These are phyloP conservation scores for Phylloporus scabripes DNA, from an alignment of 768 basidiomycete species.

Conservation along the genomic window DNA sequence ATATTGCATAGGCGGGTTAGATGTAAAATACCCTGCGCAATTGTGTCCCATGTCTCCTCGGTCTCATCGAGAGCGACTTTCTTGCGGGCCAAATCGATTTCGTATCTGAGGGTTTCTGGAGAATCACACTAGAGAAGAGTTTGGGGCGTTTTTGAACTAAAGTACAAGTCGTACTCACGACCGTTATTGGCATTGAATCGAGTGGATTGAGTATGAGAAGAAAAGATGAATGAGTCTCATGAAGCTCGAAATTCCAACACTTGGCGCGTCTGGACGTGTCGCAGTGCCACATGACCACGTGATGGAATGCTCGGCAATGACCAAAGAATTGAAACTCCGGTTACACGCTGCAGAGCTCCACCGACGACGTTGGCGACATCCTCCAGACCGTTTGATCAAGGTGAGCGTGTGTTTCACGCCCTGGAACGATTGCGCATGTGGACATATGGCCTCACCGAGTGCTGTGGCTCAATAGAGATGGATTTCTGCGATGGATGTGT, in stretches of 20 bases:
- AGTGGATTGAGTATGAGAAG: not conserved
- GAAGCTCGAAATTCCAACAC: slow-evolving; percentile 11
- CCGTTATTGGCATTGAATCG: slow-evolving; percentile 28
- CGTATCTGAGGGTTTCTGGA: slow-evolving; percentile 28
- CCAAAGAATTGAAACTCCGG: slow-evolving; percentile 24
- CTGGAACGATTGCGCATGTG: not conserved
- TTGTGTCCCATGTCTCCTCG: slow-evolving; percentile 77
- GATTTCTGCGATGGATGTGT: slow-evolving; percentile 20
- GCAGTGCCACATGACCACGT: slow-evolving; percentile 20
- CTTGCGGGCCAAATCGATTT: slow-evolving; percentile 41
- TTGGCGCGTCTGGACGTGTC: slow-evolving; percentile 19
- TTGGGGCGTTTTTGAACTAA: not conserved
- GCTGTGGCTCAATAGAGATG: not conserved
- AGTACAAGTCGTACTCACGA: slow-evolving; percentile 2
- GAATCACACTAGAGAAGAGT: slow-evolving; percentile 29
- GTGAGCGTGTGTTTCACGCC: slow-evolving; percentile 18
- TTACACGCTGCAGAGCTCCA: slow-evolving; percentile 1
- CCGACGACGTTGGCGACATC: slow-evolving; percentile 14
- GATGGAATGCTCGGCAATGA: slow-evolving; percentile 18
- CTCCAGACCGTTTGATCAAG: slow-evolving; percentile 20
- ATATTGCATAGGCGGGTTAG: slow-evolving; percentile 47
- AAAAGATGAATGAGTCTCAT: slow-evolving; percentile 12
- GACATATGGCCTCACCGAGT: not conserved
- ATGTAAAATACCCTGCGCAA: slow-evolving; percentile 43
- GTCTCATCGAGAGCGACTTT: slow-evolving; percentile 50